Evolutionary conservation across 2,329 filamentous ascomycete species (phyloP), one percentile per base, ranked within the genome.

Genomic region (Pyrenophora tritici-repentis): DNA sequence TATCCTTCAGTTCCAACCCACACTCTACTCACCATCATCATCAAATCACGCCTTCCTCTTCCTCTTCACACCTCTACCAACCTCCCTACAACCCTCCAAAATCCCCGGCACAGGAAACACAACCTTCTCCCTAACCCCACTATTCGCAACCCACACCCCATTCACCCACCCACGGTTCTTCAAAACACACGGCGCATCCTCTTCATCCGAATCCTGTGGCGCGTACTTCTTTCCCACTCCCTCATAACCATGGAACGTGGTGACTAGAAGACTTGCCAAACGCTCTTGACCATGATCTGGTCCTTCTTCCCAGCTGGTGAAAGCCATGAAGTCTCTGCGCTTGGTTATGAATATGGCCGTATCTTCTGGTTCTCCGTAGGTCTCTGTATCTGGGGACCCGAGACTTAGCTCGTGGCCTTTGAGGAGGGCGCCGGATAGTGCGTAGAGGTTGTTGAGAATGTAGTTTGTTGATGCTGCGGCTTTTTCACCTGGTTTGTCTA

Each of bases 231-330:
- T 6, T 20, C 13, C 18, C 22, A 10, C n/a, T 26, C 37, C 26
- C 8, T 5, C 13, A 13, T 7, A 42, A n/a, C 3, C 16, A 29
- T 29, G 9, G 26, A 29, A 29, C 8, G 26, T 2, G 8, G 26
- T 24, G 9, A 62, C 55, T 18, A 53, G 49, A n/a, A 62, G 37
- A 14, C 55, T 54, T 33, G 53, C 50, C 6, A 57, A 32, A 16
- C 49, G 44, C 33, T 62, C 55, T 18, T 50, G 47, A 7, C 48
- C 35, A 3, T 20, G 40, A 8, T 29, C 22, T 20, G 33, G 49
- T 5, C 52, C 38, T n/a, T n/a, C 53, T 51, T 55, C 50, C 50
- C 53, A 62, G 42, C 58, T 62, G 14, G 59, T 55, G 22, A 61
- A 62, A 1, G 58, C 33, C 20, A 33, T 50, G 4, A 36, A 12